Conservation (phyloP, 192 early-diverging fungal genomes). For the Coemansia sp. region DNA sequence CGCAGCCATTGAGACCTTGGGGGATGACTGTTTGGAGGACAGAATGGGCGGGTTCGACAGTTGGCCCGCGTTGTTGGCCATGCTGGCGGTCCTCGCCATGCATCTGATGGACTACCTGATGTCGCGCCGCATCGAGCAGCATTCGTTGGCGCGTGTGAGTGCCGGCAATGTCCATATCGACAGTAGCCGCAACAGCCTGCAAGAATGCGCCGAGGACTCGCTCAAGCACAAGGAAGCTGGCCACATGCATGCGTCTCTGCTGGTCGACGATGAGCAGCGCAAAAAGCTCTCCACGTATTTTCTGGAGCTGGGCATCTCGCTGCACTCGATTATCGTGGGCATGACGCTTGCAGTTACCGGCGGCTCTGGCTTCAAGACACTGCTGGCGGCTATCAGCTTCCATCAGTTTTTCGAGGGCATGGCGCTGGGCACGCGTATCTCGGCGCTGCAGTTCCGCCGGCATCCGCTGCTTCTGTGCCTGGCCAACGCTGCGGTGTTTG, state of each 20-base stretch:
- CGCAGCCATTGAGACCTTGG: conserved; percentile 56
- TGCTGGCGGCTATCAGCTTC: conserved; percentile 68
- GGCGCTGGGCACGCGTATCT: conserved; percentile 71
- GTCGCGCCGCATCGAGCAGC: conserved; percentile 9
- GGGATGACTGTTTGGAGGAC: conserved; percentile 56
- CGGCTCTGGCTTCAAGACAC: conserved; percentile 55
- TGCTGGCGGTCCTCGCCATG: conserved; percentile 64
- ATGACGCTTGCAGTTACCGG: conserved; percentile 63
- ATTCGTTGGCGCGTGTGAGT: neutral
- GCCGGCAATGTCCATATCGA: neutral
- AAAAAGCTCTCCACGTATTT: conserved; percentile 61
- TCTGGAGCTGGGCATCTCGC: conserved; percentile 73
- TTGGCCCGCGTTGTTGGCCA: conserved; percentile 59
- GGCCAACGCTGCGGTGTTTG: conserved; percentile 60
- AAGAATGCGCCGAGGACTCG: neutral
- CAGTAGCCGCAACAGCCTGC: neutral
- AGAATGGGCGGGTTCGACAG: conserved; percentile 54
- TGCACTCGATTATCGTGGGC: conserved; percentile 77
- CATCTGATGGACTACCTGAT: conserved; percentile 64
- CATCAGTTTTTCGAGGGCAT: conserved; percentile 79
- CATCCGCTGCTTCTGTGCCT: conserved; percentile 48
- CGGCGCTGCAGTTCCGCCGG: conserved; percentile 46
- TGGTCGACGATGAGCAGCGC: conserved; percentile 21
- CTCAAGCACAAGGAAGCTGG: conserved; percentile 1
- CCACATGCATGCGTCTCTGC: conserved; percentile 24